Evolutionary conservation across 78 protist genomes (phyloP), one percentile per base, ranked within the genome.

Genomic region (Cyanophora paradoxa): DNA sequence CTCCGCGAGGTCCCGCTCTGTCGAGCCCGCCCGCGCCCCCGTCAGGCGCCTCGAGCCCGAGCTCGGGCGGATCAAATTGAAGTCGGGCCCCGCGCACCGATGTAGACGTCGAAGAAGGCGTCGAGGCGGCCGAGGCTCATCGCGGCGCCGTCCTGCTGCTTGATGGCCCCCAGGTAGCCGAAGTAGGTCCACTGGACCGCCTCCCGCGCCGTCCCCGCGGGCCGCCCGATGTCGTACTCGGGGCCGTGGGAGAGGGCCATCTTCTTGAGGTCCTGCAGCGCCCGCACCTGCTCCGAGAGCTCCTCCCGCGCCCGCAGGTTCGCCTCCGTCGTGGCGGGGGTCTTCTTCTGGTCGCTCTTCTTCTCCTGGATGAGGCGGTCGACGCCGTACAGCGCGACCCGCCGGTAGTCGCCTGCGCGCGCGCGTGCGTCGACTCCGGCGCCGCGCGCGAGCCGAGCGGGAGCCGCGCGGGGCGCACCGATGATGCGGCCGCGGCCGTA

Each of bases 141-240:
- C n/a, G 73, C 81, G 26, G 81, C 81, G 19, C 81, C 81, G 64
- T 64, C 81, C 44, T 54, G 70, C 40, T 75, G 42, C 72, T 75
- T 75, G 54, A 37, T 8, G 71, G 79, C 79, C 10, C 65, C 81
- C 26, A 76, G 81, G 57, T 64, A 76, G 14, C 56, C 81, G 59
- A 64, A 62, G 71, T 76, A 76, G 17, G 48, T 24, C 72, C 71
- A 76, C 61, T 76, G 81, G 46, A 65, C 39, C 31, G 81, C 81
- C 62, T 76, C 81, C 24, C 6, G 22, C 17, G 81, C 40, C 39
- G 2, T 22, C 16, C 33, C 28, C 24, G 81, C 81, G 34, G 81
- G 81, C 34, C 39, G n/a, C 24, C 24, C 3, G 58, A 76, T 3
- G 61, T 76, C 81, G 31, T 26, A 62, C n/a, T n/a, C n/a, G n/a